Base-by-base conservation (phyloP, 352 stramenopile genomes). In the Phytophthora hybrid region DNA sequence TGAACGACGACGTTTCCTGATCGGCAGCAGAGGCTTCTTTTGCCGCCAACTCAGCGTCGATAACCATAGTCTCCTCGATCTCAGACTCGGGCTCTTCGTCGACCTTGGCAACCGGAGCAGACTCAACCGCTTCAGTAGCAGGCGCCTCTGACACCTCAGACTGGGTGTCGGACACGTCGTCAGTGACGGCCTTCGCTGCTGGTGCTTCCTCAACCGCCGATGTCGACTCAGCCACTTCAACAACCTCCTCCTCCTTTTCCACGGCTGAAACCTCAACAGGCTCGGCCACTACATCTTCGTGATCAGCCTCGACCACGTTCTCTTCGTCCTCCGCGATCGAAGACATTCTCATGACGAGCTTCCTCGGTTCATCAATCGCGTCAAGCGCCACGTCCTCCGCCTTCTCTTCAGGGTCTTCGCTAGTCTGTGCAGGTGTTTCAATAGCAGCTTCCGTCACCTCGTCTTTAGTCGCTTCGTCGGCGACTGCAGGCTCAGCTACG, bases 11-110 rank as follows among this genome's bases (percentile, higher is more conserved):
- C 3, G 69, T 34, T 70, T 53, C 44, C 44, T 52, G 16, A 18
- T 63, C 56, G 29, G 8, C 19, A 9, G 32, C 52, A 18, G 54
- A 62, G 60, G 51, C 46, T 68, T 75, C 69, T 52, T 77, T 71
- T 64, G 73, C 69, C 55, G 60, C 64, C 11, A 74, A 32, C 14
- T 55, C 61, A 14, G 69, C 61, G 34, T 80, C 65, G n/a, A 80
- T 80, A 18, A 74, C 26, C 74, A 78, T 80, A 0, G 66, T 73
- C 62, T 80, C 74, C 4, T 71, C 74, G 21, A 80, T 71, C 46
- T 80, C 73, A 1, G 64, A 80, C 39, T 77, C 63, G 10, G 59
- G 55, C n/a, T 74, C 69, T 9, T 70, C 52, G 8, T 59, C 59
- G 26, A 44, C n/a, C 41, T 71, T 69, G 19, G 37, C 37, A 60